Evolutionary conservation across 805 yeast species (phyloP), one percentile per base, ranked within the genome.

Genomic region (Saccharomycopsis sp.): DNA sequence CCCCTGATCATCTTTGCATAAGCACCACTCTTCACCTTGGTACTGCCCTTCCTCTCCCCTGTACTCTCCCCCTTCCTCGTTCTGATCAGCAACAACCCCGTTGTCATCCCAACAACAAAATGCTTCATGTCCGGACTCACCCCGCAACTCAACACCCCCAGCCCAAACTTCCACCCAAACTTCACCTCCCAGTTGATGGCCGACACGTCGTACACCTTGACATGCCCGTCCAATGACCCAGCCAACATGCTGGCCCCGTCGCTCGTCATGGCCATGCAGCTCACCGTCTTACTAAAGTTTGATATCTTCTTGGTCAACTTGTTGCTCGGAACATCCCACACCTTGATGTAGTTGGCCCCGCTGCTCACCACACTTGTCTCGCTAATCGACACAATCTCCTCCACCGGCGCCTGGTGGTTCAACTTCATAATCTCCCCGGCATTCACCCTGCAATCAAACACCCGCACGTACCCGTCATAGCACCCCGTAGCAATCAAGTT

Each of bases 141-240:
- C 10, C 88, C 97, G 57, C 95, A 78, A 52, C 85, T 69, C 51
- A 92, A 66, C 0, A 92, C 96, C 30, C 95, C 94, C 18, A 89
- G 86, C 26, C 96, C 95, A 56, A 83, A 89, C 61, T 88, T 89
- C 96, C 97, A 89, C 36, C 96, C 96, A 57, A 87, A 89, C 58
- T 81, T 84, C 46, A 89, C 95, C 46, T 80, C 82, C 85, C 89
- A 88, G 52, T 74, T 71, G 30, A 73, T 55, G 17, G 80, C 71
- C 20, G 72, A 62, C 29, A 84, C 74, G 59, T 88, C 96, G 58
- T 89, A 85, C 34, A 88, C 88, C 61, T 92, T 92, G 45, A 92
- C 95, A 60, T 92, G 98, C 16, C 98, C 98, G 62, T 92, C 98
- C 43, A 92, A 67, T 0, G 96, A 87, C 13, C 97, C 96, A 2